Conservation (phyloP, 306 rosid species). For the Abrus precatorius region DNA sequence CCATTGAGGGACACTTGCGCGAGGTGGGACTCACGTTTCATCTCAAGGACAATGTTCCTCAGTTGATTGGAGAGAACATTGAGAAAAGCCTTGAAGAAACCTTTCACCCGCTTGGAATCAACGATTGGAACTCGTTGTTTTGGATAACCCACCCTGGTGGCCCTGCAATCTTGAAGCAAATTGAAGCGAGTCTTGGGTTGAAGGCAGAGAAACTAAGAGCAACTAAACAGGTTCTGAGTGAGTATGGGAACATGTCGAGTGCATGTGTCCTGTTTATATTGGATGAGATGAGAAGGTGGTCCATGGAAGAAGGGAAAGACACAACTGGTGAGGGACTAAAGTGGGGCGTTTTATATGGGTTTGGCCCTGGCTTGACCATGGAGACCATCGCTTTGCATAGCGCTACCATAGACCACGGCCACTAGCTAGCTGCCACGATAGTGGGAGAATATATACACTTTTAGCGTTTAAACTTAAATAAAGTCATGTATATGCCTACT, state of each 20-base stretch:
- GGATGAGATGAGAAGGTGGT: slow-evolving; percentile 56
- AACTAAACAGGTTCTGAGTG: slow-evolving; percentile 43
- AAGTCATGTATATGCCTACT: not conserved
- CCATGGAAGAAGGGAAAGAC: slow-evolving; percentile 41
- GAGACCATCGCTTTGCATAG: slow-evolving; percentile 50
- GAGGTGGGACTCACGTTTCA: slow-evolving; percentile 56
- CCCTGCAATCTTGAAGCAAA: slow-evolving; percentile 44
- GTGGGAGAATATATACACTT: not conserved
- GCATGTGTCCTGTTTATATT: slow-evolving; percentile 41
- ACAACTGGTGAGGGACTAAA: slow-evolving; percentile 54
- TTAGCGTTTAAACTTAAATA: not conserved
- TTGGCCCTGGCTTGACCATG: slow-evolving; percentile 51
- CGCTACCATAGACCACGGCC: not conserved
- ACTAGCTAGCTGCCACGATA: not conserved
- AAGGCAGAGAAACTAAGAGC: slow-evolving; percentile 50
- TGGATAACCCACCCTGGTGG: slow-evolving; percentile 52
- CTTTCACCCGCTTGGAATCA: slow-evolving; percentile 30
- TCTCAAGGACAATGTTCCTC: slow-evolving; percentile 29
- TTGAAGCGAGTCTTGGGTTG: slow-evolving; percentile 42
- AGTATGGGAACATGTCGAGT: slow-evolving; percentile 59
- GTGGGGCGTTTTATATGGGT: slow-evolving; percentile 47
- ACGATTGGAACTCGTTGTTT: slow-evolving; percentile 53
- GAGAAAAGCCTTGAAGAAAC: slow-evolving; percentile 35
- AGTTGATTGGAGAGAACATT: slow-evolving; percentile 38
- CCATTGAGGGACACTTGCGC: slow-evolving; percentile 45